Evolutionary conservation across 352 stramenopile genomes (phyloP), one percentile per base, ranked within the genome.

Genomic region (Globisporangium carolinianum): DNA sequence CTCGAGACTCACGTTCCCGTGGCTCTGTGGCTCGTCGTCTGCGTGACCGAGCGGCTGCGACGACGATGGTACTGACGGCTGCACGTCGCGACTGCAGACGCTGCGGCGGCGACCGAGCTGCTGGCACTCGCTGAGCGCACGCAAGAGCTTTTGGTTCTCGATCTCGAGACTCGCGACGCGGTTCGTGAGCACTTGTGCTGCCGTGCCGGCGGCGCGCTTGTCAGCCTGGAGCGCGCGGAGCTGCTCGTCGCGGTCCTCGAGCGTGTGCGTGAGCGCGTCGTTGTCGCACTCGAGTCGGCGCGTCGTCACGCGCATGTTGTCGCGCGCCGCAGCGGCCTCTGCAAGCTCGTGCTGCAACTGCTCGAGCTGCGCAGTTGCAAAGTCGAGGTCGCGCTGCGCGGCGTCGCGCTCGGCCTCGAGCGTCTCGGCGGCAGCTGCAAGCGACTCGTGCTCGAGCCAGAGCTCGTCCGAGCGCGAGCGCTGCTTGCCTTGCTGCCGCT

Each of bases 401-500:
- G 57, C 61, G 17, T 37, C 32, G 24, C 53, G 49, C 8, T 55
- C 52, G 7, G 11, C 36, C 37, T 66, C 37, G 7, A 74, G 35
- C 12, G 68, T 61, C 43, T 68, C 57, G 12, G 64, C 61, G 24
- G 69, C 60, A 1, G 49, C 61, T 60, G 69, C 56, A 17, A 79
- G 35, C 36, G n/a, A 55, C 47, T 45, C 73, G 47, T 14, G 67
- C 55, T 48, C 72, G 60, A n/a, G 56, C 65, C 41, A 63, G 39
- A 57, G 58, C 55, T 57, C 61, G 56, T 39, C 73, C 42, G 12
- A 64, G 42, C 66, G 51, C 32, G 61, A 53, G 14, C 58, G 54
- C n/a, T 75, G 62, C 3, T 68, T 63, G 10, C 66, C 66, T 0
- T 65, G 58, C 57, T 79, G 62, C 0, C 51, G 46, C 17, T 72